Base-by-base conservation (phyloP, 2,329 filamentous ascomycete species). In the Chlorencoelia australis region DNA sequence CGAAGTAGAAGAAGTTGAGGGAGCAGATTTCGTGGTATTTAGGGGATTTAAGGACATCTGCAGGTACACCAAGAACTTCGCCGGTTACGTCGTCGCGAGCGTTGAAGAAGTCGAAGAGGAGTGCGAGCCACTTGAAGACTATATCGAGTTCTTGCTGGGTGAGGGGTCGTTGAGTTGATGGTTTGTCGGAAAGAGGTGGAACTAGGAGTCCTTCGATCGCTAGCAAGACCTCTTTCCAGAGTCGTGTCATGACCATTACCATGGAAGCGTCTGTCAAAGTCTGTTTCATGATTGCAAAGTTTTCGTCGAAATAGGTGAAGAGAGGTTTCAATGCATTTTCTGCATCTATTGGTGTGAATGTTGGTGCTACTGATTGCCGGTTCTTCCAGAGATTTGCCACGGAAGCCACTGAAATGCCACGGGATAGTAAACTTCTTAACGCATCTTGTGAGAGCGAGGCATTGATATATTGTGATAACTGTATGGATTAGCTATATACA, bases 271-370 rank as follows among this genome's bases (percentile, higher is more conserved):
- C 82, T 1, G 91, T 96, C 39, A 98, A 67, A 1, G 89, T 95
- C 59, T 91, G 79, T 63, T 96, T 95, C 88, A 98, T 94, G 50
- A 96, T 94, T 41, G 87, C 86, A 60, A 98, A 98, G 54, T 98
- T 98, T 57, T 95, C 89, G 57, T 98, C 85, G 56, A 98, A 98
- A 59, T 98, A 98, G 36, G 78, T 74, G 56, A 95, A 91, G 1
- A 98, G 70, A 4, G 87, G 82, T 49, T 82, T 79, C 9, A 98
- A 66, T 1, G 86, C 86, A 48, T 80, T 80, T 47, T 85, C 81
- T 14, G 94, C 71, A 41, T 95, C 86, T 5, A 69, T 70, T 20
- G 75, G 73, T 1, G 84, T 81, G 7, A 81, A 67, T 1, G 70
- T 69, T 31, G 75, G 68, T 29, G 66, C 55, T 5, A 65, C 60